Base-by-base conservation (phyloP, 495 filamentous ascomycete genomes). In the Aspergillus hancockii region DNA sequence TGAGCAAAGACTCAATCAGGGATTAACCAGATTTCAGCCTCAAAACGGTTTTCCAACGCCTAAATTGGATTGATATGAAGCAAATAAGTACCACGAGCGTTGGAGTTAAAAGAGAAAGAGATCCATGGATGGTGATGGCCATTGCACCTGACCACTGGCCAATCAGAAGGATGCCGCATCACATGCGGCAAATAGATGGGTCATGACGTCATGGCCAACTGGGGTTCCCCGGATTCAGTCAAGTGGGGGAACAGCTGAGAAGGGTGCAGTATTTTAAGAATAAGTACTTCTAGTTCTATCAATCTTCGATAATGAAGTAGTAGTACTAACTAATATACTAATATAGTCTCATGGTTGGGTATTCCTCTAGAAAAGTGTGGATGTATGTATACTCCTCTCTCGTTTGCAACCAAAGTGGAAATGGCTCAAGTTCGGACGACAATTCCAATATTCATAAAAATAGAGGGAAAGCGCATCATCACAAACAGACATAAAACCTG, bases 191-290 rank as follows among this genome's bases (percentile, higher is more conserved):
- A 25, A 23, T 14, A 18, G 19, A 41, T 34, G 46, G 23, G 52
- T 16, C 40, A 25, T 58, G 53, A 60, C 61, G 61, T 59, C 54
- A 63, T 30, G 13, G n/a, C 13, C 54, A n/a, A 36, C 21, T 36
- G 28, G 31, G 34, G 19, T 53, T 53, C 56, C 61, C 61, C 61
- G 49, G 61, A 63, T 63, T 23, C 19, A 22, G 32, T 19, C 23
- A 40, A 8, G 32, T 36, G 32, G 51, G 46, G 13, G 12, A 49
- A 49, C n/a, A n/a, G n/a, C n/a, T n/a, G n/a, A n/a, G n/a, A n/a
- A n/a, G n/a, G n/a, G n/a, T n/a, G n/a, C n/a, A n/a, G n/a, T n/a
- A n/a, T n/a, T n/a, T n/a, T n/a, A n/a, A n/a, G n/a, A n/a, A n/a
- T n/a, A n/a, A n/a, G n/a, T n/a, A n/a, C n/a, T n/a, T n/a, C n/a